phyloP scores from a whole-genome alignment of 768 basidiomycete species.

The Boletus patriciae region DNA sequence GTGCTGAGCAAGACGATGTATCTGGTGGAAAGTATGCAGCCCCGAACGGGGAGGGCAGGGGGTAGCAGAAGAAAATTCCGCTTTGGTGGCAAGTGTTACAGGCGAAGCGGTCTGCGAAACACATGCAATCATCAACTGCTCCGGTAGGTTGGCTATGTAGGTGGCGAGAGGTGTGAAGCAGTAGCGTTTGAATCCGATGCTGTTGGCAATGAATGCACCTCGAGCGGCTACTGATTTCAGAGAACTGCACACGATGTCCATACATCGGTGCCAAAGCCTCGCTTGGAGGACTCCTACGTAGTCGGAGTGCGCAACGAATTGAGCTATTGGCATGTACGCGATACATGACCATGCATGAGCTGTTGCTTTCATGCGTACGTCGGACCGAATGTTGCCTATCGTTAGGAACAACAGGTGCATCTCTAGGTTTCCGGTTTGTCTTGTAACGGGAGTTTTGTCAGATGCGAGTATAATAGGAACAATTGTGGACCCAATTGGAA shows the following conservation, averaged over 20 bases:
- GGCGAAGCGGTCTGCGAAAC: conserved; percentile 13
- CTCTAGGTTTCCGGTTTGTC: conserved; percentile 29
- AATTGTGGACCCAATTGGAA: conserved; percentile 18
- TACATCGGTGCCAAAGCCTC: not conserved
- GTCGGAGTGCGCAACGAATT: not conserved
- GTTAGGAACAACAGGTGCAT: conserved; percentile 35
- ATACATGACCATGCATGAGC: not conserved
- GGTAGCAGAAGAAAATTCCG: conserved; percentile 9
- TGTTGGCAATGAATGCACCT: conserved; percentile 32
- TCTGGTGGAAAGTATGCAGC: not conserved
- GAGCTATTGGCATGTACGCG: not conserved
- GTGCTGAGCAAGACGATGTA: not conserved
- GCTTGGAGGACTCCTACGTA: not conserved
- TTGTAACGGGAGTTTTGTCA: conserved; percentile 36
- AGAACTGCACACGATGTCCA: conserved; percentile 23
- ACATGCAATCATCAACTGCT: conserved; percentile 13
- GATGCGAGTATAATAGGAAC: conserved; percentile 32
- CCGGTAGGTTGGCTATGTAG: conserved; percentile 13
- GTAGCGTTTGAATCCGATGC: conserved; percentile 13
- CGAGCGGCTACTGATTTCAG: conserved; percentile 30
- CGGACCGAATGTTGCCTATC: conserved; percentile 29
- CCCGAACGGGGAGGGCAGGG: not conserved
- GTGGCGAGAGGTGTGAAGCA: conserved; percentile 13
- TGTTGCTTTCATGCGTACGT: not conserved
- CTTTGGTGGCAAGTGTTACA: conserved; percentile 7